These are phyloP conservation scores for Saccharum officinarum DNA, from an alignment of 176 grass and related monocot species.

Conservation along the genomic window DNA sequence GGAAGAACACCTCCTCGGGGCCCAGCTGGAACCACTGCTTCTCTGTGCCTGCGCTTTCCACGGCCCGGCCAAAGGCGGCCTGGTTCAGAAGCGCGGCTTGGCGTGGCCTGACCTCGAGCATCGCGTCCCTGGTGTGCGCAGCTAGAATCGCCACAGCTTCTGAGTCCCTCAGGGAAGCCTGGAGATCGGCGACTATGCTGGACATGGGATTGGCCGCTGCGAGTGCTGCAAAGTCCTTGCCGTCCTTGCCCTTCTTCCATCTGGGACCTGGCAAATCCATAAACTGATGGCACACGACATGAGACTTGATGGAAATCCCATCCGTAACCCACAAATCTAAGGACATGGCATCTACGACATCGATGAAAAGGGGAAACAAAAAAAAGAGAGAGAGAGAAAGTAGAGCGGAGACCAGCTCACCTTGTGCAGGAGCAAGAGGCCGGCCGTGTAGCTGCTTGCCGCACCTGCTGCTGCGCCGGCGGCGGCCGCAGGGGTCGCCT, in stretches of 20 bases:
- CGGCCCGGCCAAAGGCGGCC: constrained; percentile 33
- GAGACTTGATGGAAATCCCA: neutral
- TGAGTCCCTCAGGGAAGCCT: constrained; percentile 16
- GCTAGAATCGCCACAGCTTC: constrained; percentile 11
- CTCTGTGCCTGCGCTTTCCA: constrained; percentile 18
- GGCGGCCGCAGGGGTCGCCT: too few species aligned
- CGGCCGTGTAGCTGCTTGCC: neutral
- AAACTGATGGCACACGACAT: neutral
- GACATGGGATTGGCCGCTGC: constrained; percentile 57
- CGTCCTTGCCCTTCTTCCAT: constrained; percentile 61
- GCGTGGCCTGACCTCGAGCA: neutral
- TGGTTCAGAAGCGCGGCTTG: constrained; percentile 33
- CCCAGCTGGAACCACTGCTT: constrained; percentile 53
- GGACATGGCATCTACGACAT: too few species aligned
- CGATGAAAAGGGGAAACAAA: too few species aligned
- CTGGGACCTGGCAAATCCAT: constrained; percentile 39
- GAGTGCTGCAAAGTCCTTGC: constrained; percentile 60
- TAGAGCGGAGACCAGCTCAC: neutral
- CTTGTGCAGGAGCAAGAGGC: neutral
- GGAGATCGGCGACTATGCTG: constrained; percentile 41
- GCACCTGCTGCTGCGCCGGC: neutral
- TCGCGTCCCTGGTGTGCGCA: neutral
- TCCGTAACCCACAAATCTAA: neutral
- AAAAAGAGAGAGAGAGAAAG: too few species aligned
- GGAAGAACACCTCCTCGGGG: constrained; percentile 68